A percentile compares a stretch with the other conserved stretches of the same genome.
phyloP scores from a whole-genome alignment of 352 stramenopile species.

The Phytophthora brassicae region DNA sequence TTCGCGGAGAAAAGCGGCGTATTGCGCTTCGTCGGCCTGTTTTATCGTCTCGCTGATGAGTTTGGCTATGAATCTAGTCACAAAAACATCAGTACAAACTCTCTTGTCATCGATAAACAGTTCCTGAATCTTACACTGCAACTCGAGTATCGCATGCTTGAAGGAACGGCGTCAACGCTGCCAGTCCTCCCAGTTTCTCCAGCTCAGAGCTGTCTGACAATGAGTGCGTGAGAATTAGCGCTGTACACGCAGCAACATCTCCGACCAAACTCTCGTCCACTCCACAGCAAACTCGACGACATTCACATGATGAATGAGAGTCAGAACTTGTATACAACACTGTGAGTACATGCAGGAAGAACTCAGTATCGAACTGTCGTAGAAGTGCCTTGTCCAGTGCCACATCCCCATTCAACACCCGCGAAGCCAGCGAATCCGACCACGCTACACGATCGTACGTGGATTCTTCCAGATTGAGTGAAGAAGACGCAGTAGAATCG shows the following conservation, averaged over 20 bases:
- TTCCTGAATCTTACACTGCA: slow-evolving; percentile 41
- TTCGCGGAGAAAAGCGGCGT: slow-evolving; percentile 39
- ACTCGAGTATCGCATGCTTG: slow-evolving; percentile 47
- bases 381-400: slow-evolving; percentile 35
- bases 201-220: slow-evolving; percentile 13
- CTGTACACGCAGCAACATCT: slow-evolving; percentile 33
- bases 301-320: slow-evolving; percentile 14
- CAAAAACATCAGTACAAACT: slow-evolving; percentile 4
- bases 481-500: slow-evolving; percentile 5
- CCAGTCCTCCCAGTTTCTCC: slow-evolving; percentile 14
- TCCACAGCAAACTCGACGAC: slow-evolving; percentile 41
- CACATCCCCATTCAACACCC: slow-evolving; percentile 35
- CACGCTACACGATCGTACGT: slow-evolving; percentile 11
- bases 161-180: slow-evolving; percentile 29
- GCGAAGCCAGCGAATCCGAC: slow-evolving; percentile 37
- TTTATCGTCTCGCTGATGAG: slow-evolving; percentile 37
- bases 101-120: too few species aligned
- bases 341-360: slow-evolving; percentile 39
- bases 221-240: slow-evolving; percentile 31
- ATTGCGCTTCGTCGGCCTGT: slow-evolving; percentile 26
- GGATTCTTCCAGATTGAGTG: slow-evolving; percentile 7
- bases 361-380: slow-evolving; percentile 25
- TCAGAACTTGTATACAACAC: slow-evolving; percentile 24
- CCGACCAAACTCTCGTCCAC: slow-evolving; percentile 22
- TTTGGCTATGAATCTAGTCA: slow-evolving; percentile 42